Evolutionary conservation across 805 yeast genomes (phyloP), one percentile per base, ranked within the genome.

Genomic region (Wickerhamiella musiphila): DNA sequence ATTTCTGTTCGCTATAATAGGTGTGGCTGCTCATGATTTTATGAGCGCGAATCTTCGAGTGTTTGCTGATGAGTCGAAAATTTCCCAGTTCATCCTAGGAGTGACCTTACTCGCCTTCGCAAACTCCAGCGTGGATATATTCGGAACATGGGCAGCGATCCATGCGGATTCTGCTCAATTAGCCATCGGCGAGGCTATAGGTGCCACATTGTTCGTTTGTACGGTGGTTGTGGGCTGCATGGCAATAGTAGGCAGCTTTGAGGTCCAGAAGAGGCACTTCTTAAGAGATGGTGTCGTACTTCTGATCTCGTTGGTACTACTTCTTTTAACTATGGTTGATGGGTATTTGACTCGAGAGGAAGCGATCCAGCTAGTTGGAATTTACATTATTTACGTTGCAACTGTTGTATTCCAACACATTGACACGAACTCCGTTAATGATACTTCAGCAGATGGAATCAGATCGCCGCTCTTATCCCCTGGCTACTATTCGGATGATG

Each of bases 131-230:
- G 94, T 95, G 0, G 98, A 86, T 51, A 70, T 86, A 3, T 66
- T 83, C 23, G 68, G 86, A 29, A 82, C 94, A 0, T 79, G 72
- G 49, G 73, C 75, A 30, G 93, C 95, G 3, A 67, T 90, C 70
- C 62, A 65, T 9, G 56, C 70, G 1, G 73, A 69, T n/a, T 68
- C 79, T 1, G 70, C 76, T 0, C 66, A 81, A 1, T 57, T 86
- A 48, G 95, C 96, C 0, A 55, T 86, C 5, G 90, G 94, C 1
- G 95, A 84, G 50, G 58, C 86, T n/a, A 54, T 83, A 20, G 96
- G 98, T 1, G 90, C 94, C 2, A 78, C 92, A 0, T 68, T 78
- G 28, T 83, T 90, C 47, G 70, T 84, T 12, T 63, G 78, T 3
- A 70, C 86, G 1, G 75, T 81, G 9, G 78, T 86, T 0, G 61